Percentiles rank a stretch among this genome's conserved stretches.
phyloP scores from a whole-genome alignment of 2,329 filamentous ascomycete genomes.

The Xylariaceae sp. region DNA sequence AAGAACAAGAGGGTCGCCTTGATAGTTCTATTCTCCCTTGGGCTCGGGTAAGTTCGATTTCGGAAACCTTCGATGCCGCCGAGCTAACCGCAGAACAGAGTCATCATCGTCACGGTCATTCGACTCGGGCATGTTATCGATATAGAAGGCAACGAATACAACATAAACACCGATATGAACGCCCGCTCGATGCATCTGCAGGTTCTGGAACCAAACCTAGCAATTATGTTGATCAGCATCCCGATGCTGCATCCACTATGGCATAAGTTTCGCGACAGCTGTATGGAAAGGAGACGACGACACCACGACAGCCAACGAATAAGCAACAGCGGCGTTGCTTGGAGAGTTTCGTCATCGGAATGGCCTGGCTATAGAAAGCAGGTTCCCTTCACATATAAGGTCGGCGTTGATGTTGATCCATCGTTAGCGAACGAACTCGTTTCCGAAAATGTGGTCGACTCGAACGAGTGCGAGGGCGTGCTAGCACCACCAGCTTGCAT shows the following conservation, averaged over 20 bases:
- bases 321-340: background rate
- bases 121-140: slow-evolving; percentile 1
- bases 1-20: slow-evolving; percentile 44
- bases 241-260: slow-evolving; percentile 18
- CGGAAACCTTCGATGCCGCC: too few relatives aligned
- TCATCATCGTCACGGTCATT: slow-evolving; percentile 10
- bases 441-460: background rate
- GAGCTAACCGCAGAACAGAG: slow-evolving; percentile 4
- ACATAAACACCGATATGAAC: background rate
- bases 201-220: slow-evolving; percentile 20
- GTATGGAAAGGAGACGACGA: background rate
- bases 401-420: background rate
- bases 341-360: background rate
- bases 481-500: background rate
- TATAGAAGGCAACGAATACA: background rate
- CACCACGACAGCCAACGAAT: background rate
- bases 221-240: slow-evolving; percentile 16
- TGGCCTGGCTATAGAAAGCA: background rate
- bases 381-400: background rate
- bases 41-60: slow-evolving; percentile 43
- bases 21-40: slow-evolving; percentile 46
- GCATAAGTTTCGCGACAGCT: slow-evolving; percentile 1
- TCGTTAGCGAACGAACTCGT: background rate
- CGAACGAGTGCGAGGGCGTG: background rate
- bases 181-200: slow-evolving; percentile 14